phyloP scores from a whole-genome alignment of 805 yeast genomes.

The Danielozyma ontarioensis region DNA sequence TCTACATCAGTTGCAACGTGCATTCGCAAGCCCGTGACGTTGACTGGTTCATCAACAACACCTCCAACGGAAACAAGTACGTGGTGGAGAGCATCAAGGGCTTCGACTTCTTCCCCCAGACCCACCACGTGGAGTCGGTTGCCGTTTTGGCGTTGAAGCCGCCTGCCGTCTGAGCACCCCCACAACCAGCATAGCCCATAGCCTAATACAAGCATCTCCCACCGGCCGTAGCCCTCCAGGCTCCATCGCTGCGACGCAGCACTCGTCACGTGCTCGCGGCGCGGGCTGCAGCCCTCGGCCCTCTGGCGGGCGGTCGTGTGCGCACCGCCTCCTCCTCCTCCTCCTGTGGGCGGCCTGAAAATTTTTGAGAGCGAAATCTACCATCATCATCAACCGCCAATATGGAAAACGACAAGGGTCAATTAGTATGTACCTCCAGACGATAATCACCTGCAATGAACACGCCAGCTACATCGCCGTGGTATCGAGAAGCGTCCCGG shows the following conservation, averaged over 20 bases:
- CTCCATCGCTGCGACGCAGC: constrained; percentile 3
- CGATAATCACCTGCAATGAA: no score
- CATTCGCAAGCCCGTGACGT: constrained; percentile 96
- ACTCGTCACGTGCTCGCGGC: constrained; percentile 2
- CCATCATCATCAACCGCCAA: constrained; percentile 41
- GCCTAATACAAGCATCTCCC: no score
- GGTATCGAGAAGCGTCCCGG: no score
- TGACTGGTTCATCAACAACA: constrained; percentile 69
- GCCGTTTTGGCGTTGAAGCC: constrained; percentile 49
- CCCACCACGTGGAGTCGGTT: constrained; percentile 87
- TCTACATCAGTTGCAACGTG: constrained; percentile 96
- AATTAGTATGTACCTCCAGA: constrained; percentile 92
- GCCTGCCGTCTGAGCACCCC: no score
- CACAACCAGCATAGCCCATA: no score
- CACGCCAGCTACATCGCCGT: background rate
- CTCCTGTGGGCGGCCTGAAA: constrained; percentile 5
- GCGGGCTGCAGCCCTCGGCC: constrained; percentile 6
- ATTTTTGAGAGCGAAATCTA: constrained; percentile 6
- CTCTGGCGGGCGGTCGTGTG: constrained; percentile 2
- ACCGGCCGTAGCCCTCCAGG: background rate
- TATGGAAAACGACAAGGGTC: constrained; percentile 99
- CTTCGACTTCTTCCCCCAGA: constrained; percentile 94
- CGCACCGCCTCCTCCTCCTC: constrained; percentile 5
- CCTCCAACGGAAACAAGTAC: constrained; percentile 59
- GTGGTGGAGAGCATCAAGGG: constrained; percentile 81